A percentile compares a stretch with the other conserved stretches of the same genome.
phyloP scores from a whole-genome alignment of 257 asterid species.

The Nicotiana obtusifolia region DNA sequence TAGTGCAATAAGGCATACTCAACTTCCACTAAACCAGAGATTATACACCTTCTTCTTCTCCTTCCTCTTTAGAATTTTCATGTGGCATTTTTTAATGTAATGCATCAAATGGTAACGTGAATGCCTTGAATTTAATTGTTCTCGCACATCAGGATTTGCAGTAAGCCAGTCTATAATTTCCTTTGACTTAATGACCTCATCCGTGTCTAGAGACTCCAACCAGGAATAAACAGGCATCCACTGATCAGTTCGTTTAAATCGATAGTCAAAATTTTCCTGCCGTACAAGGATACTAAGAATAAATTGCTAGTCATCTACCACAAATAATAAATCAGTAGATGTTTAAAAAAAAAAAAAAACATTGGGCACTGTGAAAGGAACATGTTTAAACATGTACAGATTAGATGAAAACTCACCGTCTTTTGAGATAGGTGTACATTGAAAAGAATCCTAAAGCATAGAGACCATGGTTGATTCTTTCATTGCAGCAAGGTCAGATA shows the following conservation, averaged over 20 bases:
- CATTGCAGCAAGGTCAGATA: not conserved
- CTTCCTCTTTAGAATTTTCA: constrained; percentile 78
- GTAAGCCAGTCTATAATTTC: constrained; percentile 79
- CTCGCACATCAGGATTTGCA: constrained; percentile 60
- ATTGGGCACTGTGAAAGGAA: no score
- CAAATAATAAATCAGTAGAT: no score
- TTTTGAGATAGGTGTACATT: no score
- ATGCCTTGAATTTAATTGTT: constrained; percentile 69
- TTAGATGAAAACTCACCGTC: no score
- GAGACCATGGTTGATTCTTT: not conserved
- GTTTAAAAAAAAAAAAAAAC: no score
- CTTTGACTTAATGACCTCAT: constrained; percentile 74
- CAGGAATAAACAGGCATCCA: no score
- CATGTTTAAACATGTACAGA: accelerated
- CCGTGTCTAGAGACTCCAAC: constrained; percentile 53
- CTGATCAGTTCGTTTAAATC: no score
- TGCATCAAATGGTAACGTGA: constrained; percentile 94
- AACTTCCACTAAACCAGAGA: not conserved
- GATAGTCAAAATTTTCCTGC: no score
- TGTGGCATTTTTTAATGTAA: constrained; percentile 89
- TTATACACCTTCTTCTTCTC: constrained; percentile 66
- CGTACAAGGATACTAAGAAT: no score
- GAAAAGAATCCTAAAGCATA: no score
- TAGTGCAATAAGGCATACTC: not conserved
- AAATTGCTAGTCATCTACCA: no score